phyloP scores from a whole-genome alignment of 2,329 filamentous ascomycete species.

The Fusarium buharicum region DNA sequence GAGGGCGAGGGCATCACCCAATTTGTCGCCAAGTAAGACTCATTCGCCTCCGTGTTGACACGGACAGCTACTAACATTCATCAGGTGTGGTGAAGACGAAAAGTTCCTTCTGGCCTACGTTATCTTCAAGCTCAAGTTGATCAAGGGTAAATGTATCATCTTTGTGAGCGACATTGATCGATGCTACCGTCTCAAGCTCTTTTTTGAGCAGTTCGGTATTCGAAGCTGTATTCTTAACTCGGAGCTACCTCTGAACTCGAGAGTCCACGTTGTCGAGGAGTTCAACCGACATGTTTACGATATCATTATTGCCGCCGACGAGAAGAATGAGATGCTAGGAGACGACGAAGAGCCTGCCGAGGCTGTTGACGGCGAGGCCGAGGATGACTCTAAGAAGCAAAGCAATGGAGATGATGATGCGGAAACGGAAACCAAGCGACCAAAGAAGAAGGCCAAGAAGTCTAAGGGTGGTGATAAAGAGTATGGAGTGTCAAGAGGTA shows the following conservation, averaged over 20 bases:
- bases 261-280: slow-evolving; percentile 94
- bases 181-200: slow-evolving; percentile 93
- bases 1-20: slow-evolving; percentile 83
- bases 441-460: slow-evolving; percentile 57
- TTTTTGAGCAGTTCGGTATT: slow-evolving; percentile 96
- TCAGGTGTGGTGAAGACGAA: slow-evolving; percentile 89
- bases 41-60: neutral
- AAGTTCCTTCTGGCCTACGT: slow-evolving; percentile 94
- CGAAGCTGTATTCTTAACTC: slow-evolving; percentile 94
- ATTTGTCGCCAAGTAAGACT: slow-evolving; percentile 79
- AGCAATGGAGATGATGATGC: slow-evolving; percentile 36
- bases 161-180: slow-evolving; percentile 84
- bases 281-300: slow-evolving; percentile 98
- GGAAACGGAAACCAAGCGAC: slow-evolving; percentile 47
- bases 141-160: slow-evolving; percentile 85
- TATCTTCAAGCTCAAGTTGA: slow-evolving; percentile 92
- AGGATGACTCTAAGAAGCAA: slow-evolving; percentile 36
- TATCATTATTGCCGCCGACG: slow-evolving; percentile 96
- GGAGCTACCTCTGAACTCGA: slow-evolving; percentile 90
- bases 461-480: slow-evolving; percentile 79
- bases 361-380: slow-evolving; percentile 55
- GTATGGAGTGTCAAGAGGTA: slow-evolving; percentile 90
- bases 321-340: slow-evolving; percentile 85
- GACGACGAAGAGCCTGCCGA: slow-evolving; percentile 63
- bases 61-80: slow-evolving; percentile 21